These are phyloP conservation scores for Cynara cardunculus DNA, from an alignment of 129 eudicot genomes.

Conservation along the genomic window DNA sequence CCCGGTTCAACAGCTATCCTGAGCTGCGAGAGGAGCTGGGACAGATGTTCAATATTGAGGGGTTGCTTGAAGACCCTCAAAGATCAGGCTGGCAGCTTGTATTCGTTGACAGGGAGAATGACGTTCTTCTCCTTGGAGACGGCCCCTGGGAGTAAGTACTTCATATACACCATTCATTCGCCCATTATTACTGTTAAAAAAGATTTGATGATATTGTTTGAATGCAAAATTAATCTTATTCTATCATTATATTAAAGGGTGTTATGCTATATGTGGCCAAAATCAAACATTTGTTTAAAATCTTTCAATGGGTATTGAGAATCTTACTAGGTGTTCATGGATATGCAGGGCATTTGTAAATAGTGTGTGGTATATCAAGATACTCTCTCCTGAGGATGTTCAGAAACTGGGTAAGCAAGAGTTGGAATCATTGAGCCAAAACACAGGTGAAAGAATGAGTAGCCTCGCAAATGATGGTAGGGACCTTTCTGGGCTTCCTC, in stretches of 20 bases:
- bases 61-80: conserved; percentile 92
- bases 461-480: conserved; percentile 45
- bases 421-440: conserved; percentile 43
- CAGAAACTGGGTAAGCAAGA: conserved; percentile 79
- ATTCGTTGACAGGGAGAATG: conserved; percentile 99
- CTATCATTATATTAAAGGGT: background rate
- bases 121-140: conserved; percentile 99
- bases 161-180: background rate
- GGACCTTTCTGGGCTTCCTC: conserved; percentile 46
- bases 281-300: background rate
- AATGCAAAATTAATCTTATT: background rate
- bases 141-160: conserved; percentile 97
- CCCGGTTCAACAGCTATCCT: conserved; percentile 91
- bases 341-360: conserved; percentile 88
- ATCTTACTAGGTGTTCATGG: background rate
- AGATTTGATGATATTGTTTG: background rate
- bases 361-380: conserved; percentile 96
- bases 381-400: conserved; percentile 93
- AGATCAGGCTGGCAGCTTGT: conserved; percentile 99
- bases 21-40: conserved; percentile 94
- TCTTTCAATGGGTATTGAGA: too few species aligned
- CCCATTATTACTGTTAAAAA: background rate
- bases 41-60: conserved; percentile 92
- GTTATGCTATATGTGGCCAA: background rate
- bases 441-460: conserved; percentile 53